Conservation (phyloP, 495 filamentous ascomycete species). For the Halenospora varia region DNA sequence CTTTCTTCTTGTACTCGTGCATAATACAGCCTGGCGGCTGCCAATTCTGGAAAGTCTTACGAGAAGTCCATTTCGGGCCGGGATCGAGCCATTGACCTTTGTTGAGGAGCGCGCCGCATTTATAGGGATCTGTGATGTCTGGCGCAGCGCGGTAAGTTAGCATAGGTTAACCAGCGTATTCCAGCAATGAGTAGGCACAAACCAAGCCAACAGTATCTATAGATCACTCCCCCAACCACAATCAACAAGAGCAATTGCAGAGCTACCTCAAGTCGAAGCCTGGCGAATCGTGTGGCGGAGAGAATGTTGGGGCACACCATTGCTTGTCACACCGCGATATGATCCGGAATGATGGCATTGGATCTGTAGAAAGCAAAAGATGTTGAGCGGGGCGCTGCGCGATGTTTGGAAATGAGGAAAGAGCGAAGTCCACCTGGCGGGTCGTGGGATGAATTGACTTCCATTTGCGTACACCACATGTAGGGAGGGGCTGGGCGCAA, state of each 20-base stretch:
- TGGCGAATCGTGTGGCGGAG: not conserved
- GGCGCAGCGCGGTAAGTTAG: not conserved
- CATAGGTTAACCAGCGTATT: slow-evolving; percentile 12
- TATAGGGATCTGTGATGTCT: slow-evolving; percentile 49
- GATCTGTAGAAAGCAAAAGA: not conserved
- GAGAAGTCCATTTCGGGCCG: slow-evolving; percentile 17
- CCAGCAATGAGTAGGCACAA: slow-evolving; percentile 12
- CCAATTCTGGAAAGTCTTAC: slow-evolving; percentile 40
- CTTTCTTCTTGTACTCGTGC: slow-evolving; percentile 44
- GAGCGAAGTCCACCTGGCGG: not conserved
- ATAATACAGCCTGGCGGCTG: slow-evolving; percentile 57
- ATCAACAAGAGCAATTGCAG: slow-evolving; percentile 20
- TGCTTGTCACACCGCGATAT: not conserved
- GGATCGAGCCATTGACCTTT: slow-evolving; percentile 51
- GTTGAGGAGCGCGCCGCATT: slow-evolving; percentile 49
- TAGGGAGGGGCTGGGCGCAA: not conserved
- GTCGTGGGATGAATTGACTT: not conserved
- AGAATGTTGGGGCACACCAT: slow-evolving; percentile 1
- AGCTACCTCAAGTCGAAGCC: not conserved
- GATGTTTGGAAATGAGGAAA: not conserved
- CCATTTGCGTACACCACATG: not conserved
- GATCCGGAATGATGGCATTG: not conserved
- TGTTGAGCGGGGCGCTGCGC: not conserved
- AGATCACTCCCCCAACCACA: slow-evolving; percentile 27
- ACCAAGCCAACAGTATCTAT: slow-evolving; percentile 35